Evolutionary conservation across 1,139 yeast genomes (phyloP).

Genomic region (Debaryomyces coudertii): DNA sequence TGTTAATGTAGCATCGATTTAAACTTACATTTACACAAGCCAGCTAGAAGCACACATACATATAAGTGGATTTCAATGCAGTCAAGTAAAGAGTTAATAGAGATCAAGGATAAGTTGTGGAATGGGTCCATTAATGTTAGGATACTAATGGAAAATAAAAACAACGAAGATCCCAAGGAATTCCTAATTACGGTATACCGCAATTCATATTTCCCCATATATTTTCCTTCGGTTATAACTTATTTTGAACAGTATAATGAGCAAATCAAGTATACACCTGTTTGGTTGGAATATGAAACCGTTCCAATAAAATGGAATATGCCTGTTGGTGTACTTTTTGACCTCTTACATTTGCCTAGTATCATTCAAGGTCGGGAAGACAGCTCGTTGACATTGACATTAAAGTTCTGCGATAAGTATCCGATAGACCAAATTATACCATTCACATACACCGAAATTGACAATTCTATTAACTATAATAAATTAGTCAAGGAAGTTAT

Average conservation of each 20-base stretch:
- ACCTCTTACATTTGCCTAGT: conserved; percentile 40
- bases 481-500: conserved; percentile 52
- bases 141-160: conserved; percentile 25
- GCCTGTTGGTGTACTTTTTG: conserved; percentile 76
- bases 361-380: conserved; percentile 3
- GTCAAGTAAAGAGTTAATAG: conserved; percentile 9
- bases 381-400: conserved; percentile 51
- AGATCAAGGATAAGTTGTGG: conserved; percentile 51
- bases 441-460: conserved; percentile 22
- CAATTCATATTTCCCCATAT: conserved; percentile 60
- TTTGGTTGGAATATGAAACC: conserved; percentile 71
- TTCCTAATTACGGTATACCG: conserved; percentile 38
- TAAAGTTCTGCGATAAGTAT: conserved; percentile 43
- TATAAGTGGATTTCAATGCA: conserved; percentile 4
- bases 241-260: conserved; percentile 48
- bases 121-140: conserved; percentile 55
- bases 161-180: conserved; percentile 16
- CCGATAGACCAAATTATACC: conserved; percentile 63
- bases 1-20: not conserved
- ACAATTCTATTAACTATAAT: conserved; percentile 25
- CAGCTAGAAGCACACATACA: not conserved
- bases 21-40: not conserved
- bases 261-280: conserved; percentile 31
- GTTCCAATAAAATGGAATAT: conserved; percentile 76
- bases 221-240: conserved; percentile 41